A percentile compares a stretch with the other conserved stretches of the same genome.
Evolutionary conservation across 495 filamentous ascomycete genomes (phyloP).

Genomic region (Hypoxylon lenormandii): DNA sequence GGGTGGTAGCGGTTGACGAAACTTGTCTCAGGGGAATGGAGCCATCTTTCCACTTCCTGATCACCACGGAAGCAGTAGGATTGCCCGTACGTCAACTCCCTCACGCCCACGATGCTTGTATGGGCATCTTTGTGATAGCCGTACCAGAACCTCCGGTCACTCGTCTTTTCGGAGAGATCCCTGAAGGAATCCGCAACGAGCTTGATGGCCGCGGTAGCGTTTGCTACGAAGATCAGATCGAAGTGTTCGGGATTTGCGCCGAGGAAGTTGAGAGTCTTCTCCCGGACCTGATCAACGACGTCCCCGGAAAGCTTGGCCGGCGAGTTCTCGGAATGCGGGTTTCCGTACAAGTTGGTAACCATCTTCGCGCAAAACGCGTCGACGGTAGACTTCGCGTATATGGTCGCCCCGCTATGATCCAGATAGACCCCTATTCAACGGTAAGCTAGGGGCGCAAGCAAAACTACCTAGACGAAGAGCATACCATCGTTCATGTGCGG

Average conservation of each 20-base stretch:
- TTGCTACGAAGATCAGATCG: slow-evolving; percentile 75
- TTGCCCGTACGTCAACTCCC: slow-evolving; percentile 68
- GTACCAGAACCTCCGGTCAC: slow-evolving; percentile 70
- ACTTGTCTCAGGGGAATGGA: slow-evolving; percentile 53
- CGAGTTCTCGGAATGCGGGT: slow-evolving; percentile 78
- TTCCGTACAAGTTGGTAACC: slow-evolving; percentile 72
- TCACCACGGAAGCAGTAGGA: slow-evolving; percentile 74
- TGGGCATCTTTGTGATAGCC: slow-evolving; percentile 80
- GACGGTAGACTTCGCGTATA: slow-evolving; percentile 73
- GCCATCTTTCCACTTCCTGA: slow-evolving; percentile 74
- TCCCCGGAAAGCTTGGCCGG: slow-evolving; percentile 73
- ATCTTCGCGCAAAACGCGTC: slow-evolving; percentile 69
- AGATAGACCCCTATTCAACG: slow-evolving; percentile 67
- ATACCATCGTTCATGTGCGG: slow-evolving; percentile 62
- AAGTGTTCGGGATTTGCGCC: slow-evolving; percentile 71
- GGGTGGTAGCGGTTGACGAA: slow-evolving; percentile 45
- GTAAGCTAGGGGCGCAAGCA: slow-evolving; percentile 6
- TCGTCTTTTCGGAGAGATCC: slow-evolving; percentile 63
- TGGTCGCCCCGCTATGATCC: slow-evolving; percentile 80
- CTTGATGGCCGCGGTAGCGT: slow-evolving; percentile 77
- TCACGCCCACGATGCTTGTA: slow-evolving; percentile 77
- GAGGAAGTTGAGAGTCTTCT: slow-evolving; percentile 70
- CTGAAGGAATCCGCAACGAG: slow-evolving; percentile 75
- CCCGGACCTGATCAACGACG: slow-evolving; percentile 69
- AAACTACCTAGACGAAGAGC: slow-evolving; percentile 5